Evolutionary conservation across 2,329 filamentous ascomycete genomes (phyloP), one percentile per base, ranked within the genome.

Genomic region (Aspergillus sp.): DNA sequence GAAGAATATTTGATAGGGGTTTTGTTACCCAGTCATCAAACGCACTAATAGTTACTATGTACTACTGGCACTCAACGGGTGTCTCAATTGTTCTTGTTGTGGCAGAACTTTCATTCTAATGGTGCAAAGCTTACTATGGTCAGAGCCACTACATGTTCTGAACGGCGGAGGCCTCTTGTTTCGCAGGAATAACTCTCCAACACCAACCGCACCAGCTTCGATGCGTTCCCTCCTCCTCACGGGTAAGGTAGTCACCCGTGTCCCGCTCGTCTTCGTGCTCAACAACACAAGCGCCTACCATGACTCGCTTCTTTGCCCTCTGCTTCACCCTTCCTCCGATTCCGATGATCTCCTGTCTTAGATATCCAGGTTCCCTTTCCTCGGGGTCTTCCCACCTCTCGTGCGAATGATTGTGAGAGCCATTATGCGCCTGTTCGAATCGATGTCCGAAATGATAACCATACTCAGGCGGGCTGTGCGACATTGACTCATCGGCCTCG

Each of bases 181-280:
- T 75, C 12, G 86, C 58, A n/a, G 87, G 87, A 52, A 96, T 85
- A 3, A 91, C 87, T 60, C 91, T 82, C 73, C 82, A 86, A 73
- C 93, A 98, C 93, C 93, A 97, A 0, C 90, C 91, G 73, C 93
- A 98, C 91, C 91, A 96, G 70, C 90, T 92, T 60, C 93, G 83
- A 56, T 86, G 81, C 49, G 77, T 74, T 0, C 90, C 90, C 14
- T 79, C 79, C 54, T 87, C 82, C 74, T 98, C 93, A 23, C 88
- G 79, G 15, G 82, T 81, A 25, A 97, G 78, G 64, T 89, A 88
- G 57, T 82, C 81, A 4, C 85, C 86, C 7, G 82, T 81, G 37
- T 83, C 83, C 56, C 84, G 82, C 74, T 96, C 91, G 69, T 93
- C 91, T 63, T 90, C 89, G 77, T 88, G 92, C 71, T 96, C 91